phyloP scores from a whole-genome alignment of 495 filamentous ascomycete species.

The Daldinia vernicosa region DNA sequence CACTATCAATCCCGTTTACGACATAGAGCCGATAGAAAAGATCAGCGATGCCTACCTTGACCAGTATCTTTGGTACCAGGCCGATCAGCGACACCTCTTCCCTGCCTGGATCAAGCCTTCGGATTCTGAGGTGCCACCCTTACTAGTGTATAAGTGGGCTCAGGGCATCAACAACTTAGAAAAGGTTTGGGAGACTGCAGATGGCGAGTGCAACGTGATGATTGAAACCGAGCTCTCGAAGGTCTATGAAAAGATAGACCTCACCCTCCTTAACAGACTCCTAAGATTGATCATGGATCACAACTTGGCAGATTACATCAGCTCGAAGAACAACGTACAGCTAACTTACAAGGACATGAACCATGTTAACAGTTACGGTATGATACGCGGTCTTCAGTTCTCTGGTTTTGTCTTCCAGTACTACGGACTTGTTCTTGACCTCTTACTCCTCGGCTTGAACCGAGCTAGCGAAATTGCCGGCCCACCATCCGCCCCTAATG shows the following conservation, averaged over 20 bases:
- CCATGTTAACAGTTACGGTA: constrained; percentile 97
- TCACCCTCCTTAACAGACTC: constrained; percentile 92
- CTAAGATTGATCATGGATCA: constrained; percentile 98
- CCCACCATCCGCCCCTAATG: constrained; percentile 94
- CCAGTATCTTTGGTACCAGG: constrained; percentile 99
- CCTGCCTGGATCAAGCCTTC: constrained; percentile 99
- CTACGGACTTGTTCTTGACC: constrained; percentile 95
- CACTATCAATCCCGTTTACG: constrained; percentile 98
- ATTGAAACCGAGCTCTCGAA: constrained; percentile 98
- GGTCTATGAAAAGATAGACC: constrained; percentile 99
- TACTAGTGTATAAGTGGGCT: constrained; percentile 98
- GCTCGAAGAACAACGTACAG: constrained; percentile 99
- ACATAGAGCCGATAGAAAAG: constrained; percentile 99
- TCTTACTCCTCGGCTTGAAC: constrained; percentile 91
- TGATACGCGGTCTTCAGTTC: constrained; percentile 98
- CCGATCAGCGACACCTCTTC: constrained; percentile 97
- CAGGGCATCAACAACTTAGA: constrained; percentile 99
- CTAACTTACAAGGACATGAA: constrained; percentile 99
- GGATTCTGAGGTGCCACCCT: constrained; percentile 97
- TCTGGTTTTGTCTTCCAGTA: constrained; percentile 99
- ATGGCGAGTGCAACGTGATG: constrained; percentile 99
- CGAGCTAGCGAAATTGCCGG: constrained; percentile 97
- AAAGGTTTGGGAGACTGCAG: constrained; percentile 93
- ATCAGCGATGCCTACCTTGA: constrained; percentile 99
- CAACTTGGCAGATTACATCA: constrained; percentile 99